Conservation (phyloP, 202 grass and related monocot species). For the Schoenoplectus tabernaemontani region DNA sequence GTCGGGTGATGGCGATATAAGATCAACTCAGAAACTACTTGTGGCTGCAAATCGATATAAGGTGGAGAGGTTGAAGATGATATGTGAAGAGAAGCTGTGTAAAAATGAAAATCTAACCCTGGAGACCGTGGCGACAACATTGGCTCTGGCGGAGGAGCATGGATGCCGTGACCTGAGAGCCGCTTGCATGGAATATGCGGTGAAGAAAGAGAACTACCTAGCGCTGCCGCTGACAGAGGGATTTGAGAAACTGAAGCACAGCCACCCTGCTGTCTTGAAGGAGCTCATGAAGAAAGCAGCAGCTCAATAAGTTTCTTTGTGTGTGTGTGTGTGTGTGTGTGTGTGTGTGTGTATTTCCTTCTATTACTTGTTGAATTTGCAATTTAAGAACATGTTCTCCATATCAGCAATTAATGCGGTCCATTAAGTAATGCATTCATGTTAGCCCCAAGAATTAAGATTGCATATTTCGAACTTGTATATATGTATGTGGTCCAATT, state of each 20-base stretch:
- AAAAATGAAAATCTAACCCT: background rate
- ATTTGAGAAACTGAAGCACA: constrained; percentile 19
- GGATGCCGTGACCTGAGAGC: constrained; percentile 5
- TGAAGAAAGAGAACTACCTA: constrained; percentile 13
- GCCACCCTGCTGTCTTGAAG: constrained; percentile 1
- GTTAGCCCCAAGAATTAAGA: too few species aligned
- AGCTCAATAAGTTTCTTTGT: background rate
- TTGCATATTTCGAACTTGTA: too few species aligned
- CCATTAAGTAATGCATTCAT: too few species aligned
- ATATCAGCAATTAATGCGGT: too few species aligned
- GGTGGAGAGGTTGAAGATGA: constrained; percentile 17
- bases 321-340: too few species aligned
- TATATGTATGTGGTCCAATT: too few species aligned
- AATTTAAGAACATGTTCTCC: too few species aligned
- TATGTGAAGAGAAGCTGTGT: constrained; percentile 19
- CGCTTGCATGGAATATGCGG: constrained; percentile 22
- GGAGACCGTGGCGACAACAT: constrained; percentile 19
- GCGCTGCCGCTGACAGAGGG: constrained; percentile 6
- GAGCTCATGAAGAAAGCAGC: constrained; percentile 17
- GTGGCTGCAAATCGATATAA: constrained; percentile 15
- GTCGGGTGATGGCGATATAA: background rate
- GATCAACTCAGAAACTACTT: background rate
- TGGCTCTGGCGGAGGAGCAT: constrained; percentile 24
- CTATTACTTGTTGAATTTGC: background rate
- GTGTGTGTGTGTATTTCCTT: too few species aligned